These are phyloP conservation scores for Candida mattraensis DNA, from an alignment of 805 yeast species.

Conservation along the genomic window DNA sequence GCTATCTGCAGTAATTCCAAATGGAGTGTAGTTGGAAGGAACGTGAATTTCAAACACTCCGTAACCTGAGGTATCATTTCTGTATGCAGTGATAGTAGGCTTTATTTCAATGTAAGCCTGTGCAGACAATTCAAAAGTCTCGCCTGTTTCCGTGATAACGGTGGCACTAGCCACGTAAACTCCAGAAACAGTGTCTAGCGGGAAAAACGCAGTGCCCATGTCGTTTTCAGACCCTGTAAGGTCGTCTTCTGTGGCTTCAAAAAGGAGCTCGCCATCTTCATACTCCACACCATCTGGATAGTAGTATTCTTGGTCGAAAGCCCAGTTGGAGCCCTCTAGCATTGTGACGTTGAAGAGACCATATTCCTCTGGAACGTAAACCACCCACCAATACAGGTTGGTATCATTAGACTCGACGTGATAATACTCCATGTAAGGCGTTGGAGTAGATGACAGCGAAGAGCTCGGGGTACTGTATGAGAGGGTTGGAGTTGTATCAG, in stretches of 20 bases:
- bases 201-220: constrained; percentile 2
- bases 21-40: constrained; percentile 13
- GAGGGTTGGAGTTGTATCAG: no score
- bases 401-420: neutral
- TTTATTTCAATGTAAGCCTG: constrained; percentile 2
- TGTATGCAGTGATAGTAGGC: constrained; percentile 7
- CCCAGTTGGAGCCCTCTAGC: constrained; percentile 9
- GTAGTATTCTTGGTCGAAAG: constrained; percentile 3
- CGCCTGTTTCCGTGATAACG: constrained; percentile 2
- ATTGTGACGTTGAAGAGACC: constrained; percentile 6
- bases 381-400: constrained; percentile 7
- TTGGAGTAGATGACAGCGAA: constrained; percentile 1
- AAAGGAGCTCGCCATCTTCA: neutral
- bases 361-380: constrained; percentile 8
- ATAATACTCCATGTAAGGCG: constrained; percentile 5
- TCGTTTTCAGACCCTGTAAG: constrained; percentile 1
- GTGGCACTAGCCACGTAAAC: constrained; percentile 6
- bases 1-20: constrained; percentile 7
- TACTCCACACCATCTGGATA: constrained; percentile 1
- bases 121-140: neutral
- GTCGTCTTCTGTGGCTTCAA: neutral
- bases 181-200: constrained; percentile 1
- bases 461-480: no score
- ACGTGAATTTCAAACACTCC: constrained; percentile 13
- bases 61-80: constrained; percentile 7